Percentiles rank a stretch among this genome's conserved stretches.
Conservation (phyloP, 2,329 filamentous ascomycete species). For the Exophiala sp. region DNA sequence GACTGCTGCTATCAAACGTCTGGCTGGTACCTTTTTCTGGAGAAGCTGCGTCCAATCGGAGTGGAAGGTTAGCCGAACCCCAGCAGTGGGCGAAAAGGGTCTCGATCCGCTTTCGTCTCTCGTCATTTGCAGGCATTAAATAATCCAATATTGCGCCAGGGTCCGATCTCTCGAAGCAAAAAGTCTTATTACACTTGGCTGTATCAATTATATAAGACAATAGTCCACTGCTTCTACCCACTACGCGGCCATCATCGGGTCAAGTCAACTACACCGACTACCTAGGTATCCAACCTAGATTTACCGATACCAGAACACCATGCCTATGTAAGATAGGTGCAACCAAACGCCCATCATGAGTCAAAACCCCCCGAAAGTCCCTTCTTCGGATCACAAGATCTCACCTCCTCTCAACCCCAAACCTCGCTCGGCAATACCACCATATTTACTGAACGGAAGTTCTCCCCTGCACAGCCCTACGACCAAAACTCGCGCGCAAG, state of each 20-base stretch:
- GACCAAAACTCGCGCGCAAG: slow-evolving; percentile 45
- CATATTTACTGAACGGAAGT: slow-evolving; percentile 52
- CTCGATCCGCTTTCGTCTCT: not conserved
- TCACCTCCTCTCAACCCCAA: slow-evolving; percentile 33
- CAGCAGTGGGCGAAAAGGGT: not conserved
- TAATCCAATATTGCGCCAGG: no score
- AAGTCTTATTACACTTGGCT: no score
- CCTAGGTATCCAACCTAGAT: no score
- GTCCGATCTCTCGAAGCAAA: no score
- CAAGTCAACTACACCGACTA: no score
- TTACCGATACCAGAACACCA: not conserved
- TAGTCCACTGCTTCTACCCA: no score
- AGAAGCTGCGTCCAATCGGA: not conserved
- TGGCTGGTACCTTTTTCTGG: no score
- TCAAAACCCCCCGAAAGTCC: slow-evolving; percentile 14
- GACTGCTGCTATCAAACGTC: no score
- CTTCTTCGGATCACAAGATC: slow-evolving; percentile 9
- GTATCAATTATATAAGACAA: no score
- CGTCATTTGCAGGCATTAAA: not conserved
- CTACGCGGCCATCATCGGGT: no score
- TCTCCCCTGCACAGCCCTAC: slow-evolving; percentile 43
- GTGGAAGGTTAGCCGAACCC: not conserved
- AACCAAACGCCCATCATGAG: slow-evolving; percentile 13
- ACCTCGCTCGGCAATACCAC: slow-evolving; percentile 50
- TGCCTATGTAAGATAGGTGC: not conserved